These are phyloP conservation scores for Fusarium dimerum DNA, from an alignment of 2,329 filamentous ascomycete species.

Conservation along the genomic window DNA sequence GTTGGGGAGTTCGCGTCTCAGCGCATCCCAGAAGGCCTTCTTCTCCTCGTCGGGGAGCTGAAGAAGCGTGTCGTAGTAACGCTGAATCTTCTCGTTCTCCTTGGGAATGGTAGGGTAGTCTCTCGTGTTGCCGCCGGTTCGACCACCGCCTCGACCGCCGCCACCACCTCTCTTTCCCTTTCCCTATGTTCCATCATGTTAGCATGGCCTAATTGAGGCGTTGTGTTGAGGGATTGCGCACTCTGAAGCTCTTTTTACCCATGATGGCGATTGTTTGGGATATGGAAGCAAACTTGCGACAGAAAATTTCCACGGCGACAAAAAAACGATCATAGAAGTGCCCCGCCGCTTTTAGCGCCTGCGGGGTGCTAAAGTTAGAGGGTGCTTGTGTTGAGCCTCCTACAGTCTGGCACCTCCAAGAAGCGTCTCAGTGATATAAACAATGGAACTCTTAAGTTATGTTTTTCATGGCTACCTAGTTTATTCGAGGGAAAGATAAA, in stretches of 20 bases:
- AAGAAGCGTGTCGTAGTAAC: slow-evolving; percentile 79
- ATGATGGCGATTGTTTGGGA: slow-evolving; percentile 33
- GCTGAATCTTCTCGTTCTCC: slow-evolving; percentile 81
- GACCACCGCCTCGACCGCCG: slow-evolving; percentile 35
- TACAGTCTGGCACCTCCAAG: neutral
- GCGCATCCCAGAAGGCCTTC: slow-evolving; percentile 78
- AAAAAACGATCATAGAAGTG: slow-evolving; percentile 5
- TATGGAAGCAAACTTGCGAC: slow-evolving; percentile 24
- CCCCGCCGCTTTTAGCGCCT: slow-evolving; percentile 25
- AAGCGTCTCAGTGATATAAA: neutral
- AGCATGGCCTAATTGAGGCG: slow-evolving; percentile 19
- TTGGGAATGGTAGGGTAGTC: slow-evolving; percentile 58
- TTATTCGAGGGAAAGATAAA: no score
- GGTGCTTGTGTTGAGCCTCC: neutral
- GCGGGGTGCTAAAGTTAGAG: neutral
- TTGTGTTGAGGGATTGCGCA: slow-evolving; percentile 17
- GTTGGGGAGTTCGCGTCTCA: slow-evolving; percentile 87
- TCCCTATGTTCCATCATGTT: slow-evolving; percentile 30
- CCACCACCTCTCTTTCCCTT: slow-evolving; percentile 40
- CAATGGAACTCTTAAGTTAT: no score
- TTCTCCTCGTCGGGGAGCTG: slow-evolving; percentile 78
- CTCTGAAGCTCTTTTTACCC: slow-evolving; percentile 41
- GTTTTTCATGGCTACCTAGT: no score
- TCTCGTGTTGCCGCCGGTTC: slow-evolving; percentile 31
- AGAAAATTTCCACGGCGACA: slow-evolving; percentile 24